Conservation (phyloP, 2,329 filamentous ascomycete genomes). For the Dryadomyces sulphureus region DNA sequence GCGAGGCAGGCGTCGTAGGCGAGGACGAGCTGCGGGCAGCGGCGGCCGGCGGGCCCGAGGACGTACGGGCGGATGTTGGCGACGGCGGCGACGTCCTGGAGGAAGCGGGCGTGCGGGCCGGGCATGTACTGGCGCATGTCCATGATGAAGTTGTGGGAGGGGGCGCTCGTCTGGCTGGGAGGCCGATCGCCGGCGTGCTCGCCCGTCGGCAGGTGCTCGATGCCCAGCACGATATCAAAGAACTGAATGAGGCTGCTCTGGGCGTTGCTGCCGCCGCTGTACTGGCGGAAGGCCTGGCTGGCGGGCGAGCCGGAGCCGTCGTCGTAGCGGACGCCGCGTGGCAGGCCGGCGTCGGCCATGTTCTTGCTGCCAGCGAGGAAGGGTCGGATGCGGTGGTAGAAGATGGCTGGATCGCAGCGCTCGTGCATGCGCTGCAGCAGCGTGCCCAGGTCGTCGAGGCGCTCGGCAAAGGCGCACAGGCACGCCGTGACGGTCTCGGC, state of each 20-base stretch:
- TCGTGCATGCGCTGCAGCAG: constrained; percentile 87
- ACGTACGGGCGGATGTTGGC: constrained; percentile 84
- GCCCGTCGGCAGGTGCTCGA: constrained; percentile 83
- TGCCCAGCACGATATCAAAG: constrained; percentile 81
- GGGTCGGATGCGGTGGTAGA: constrained; percentile 91
- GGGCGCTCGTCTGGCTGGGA: constrained; percentile 12
- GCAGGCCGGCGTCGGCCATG: constrained; percentile 85
- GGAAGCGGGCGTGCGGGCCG: constrained; percentile 75
- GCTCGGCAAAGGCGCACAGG: constrained; percentile 72
- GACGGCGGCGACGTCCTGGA: constrained; percentile 62
- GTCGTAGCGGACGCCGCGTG: constrained; percentile 77
- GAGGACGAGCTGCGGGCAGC: constrained; percentile 49
- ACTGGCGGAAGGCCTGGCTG: constrained; percentile 57
- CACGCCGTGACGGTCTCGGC: constrained; percentile 57
- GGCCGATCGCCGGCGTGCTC: constrained; percentile 17
- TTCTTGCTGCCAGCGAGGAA: constrained; percentile 96
- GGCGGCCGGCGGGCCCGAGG: constrained; percentile 32
- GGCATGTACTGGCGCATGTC: constrained; percentile 99
- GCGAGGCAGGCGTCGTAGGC: constrained; percentile 85
- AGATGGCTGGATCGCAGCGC: constrained; percentile 83
- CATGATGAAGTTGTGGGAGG: constrained; percentile 74
- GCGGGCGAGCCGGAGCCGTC: constrained; percentile 44
- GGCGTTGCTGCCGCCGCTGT: constrained; percentile 87
- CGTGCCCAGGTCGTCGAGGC: constrained; percentile 66
- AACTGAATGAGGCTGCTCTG: constrained; percentile 96